Percentiles rank a stretch among this genome's conserved stretches.
phyloP scores from a whole-genome alignment of 495 filamentous ascomycete species.

The Oidiodendron maius region DNA sequence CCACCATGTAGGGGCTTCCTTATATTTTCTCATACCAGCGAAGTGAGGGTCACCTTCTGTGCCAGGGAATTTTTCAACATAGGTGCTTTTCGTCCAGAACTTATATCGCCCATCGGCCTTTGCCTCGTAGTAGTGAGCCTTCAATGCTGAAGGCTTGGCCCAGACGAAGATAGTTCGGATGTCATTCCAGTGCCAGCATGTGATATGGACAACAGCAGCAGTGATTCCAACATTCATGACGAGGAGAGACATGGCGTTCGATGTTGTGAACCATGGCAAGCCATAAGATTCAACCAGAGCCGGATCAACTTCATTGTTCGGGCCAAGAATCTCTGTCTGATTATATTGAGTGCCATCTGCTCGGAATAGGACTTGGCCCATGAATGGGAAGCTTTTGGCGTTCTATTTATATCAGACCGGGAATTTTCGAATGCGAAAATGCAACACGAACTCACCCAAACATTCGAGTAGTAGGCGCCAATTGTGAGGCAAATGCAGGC shows the following conservation, averaged over 20 bases:
- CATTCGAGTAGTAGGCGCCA: constrained; percentile 35
- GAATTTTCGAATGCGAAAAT: too few relatives aligned
- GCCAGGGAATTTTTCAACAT: constrained; percentile 7
- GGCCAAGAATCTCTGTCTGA: constrained; percentile 28
- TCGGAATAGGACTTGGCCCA: background rate
- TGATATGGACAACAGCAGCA: constrained; percentile 33
- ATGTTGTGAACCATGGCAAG: constrained; percentile 35
- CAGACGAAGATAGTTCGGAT: constrained; percentile 13
- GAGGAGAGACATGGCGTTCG: constrained; percentile 35
- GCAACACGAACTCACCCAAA: constrained; percentile 31
- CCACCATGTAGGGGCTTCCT: constrained; percentile 52
- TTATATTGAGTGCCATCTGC: constrained; percentile 24
- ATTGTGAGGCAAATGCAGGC: constrained; percentile 9
- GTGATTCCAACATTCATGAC: constrained; percentile 37
- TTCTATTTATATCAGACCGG: too few relatives aligned
- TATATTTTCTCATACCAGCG: constrained; percentile 35
- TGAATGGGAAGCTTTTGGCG: background rate
- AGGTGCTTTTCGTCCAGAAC: constrained; percentile 8
- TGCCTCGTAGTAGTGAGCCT: constrained; percentile 9
- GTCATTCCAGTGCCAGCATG: constrained; percentile 18
- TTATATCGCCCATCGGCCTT: constrained; percentile 26
- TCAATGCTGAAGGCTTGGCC: constrained; percentile 15
- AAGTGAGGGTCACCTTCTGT: constrained; percentile 39
- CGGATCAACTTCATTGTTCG: constrained; percentile 30
- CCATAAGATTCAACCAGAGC: constrained; percentile 28